Evolutionary conservation across 2,329 filamentous ascomycete genomes (phyloP).

Genomic region (Talaromyces atroroseus): DNA sequence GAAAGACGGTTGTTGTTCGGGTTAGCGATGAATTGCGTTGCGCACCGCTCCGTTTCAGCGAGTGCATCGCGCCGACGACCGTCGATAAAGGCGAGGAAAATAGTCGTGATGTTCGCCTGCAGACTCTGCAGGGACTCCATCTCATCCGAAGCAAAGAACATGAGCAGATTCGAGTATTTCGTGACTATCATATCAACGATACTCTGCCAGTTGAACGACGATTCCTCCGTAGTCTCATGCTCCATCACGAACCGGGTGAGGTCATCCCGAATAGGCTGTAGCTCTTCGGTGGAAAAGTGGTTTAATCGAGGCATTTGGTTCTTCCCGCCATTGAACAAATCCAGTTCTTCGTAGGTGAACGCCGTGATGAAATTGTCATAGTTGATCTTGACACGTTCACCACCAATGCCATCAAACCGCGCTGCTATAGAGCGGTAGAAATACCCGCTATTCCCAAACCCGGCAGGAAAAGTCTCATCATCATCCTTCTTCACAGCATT

Average conservation of each 20-base stretch:
- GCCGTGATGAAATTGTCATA: constrained; percentile 47
- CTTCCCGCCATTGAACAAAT: constrained; percentile 35
- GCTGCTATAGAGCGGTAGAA: constrained; percentile 24
- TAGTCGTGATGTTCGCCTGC: constrained; percentile 23
- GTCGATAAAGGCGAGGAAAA: constrained; percentile 33
- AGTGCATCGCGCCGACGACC: constrained; percentile 24
- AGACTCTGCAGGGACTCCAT: constrained; percentile 20
- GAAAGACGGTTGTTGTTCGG: not conserved
- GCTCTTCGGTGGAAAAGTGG: constrained; percentile 22
- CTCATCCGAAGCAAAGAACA: constrained; percentile 24
- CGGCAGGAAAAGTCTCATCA: not conserved
- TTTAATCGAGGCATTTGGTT: constrained; percentile 36
- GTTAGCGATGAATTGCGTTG: constrained; percentile 31
- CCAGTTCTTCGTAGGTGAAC: constrained; percentile 37
- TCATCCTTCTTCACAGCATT: constrained; percentile 20
- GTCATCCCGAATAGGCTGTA: constrained; percentile 39
- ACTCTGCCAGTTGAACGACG: constrained; percentile 58
- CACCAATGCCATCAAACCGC: constrained; percentile 30
- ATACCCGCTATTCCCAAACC: constrained; percentile 5
- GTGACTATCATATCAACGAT: constrained; percentile 60
- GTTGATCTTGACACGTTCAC: constrained; percentile 40
- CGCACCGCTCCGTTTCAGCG: constrained; percentile 28
- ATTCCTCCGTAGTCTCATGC: constrained; percentile 24
- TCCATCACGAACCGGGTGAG: constrained; percentile 40
- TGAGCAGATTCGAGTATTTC: constrained; percentile 56